Evolutionary conservation across 345 rosid genomes (phyloP).

Genomic region (Salix brachista): DNA sequence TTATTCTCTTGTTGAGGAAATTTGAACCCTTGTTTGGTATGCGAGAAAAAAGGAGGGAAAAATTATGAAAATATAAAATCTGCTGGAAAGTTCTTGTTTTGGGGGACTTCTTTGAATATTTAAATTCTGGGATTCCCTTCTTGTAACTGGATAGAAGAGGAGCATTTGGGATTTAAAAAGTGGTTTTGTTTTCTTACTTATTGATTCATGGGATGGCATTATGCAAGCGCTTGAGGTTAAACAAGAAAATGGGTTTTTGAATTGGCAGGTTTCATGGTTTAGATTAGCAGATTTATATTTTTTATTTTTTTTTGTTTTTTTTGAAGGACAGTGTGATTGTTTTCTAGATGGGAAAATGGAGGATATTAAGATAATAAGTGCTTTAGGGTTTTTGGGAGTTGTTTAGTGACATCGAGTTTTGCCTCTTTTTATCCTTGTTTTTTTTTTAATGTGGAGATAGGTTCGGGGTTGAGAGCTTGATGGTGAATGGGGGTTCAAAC

Average conservation of each 20-base stretch:
- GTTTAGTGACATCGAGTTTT: neutral
- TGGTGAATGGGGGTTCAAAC: slow-evolving; percentile 60
- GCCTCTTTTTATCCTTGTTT: neutral
- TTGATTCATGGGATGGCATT: too few species aligned
- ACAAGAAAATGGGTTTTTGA: too few species aligned
- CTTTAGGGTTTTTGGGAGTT: neutral
- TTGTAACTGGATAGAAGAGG: too few species aligned
- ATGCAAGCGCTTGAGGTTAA: too few species aligned
- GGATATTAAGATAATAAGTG: neutral
- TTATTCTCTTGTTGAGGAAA: neutral
- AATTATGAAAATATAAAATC: neutral
- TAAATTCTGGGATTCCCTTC: too few species aligned
- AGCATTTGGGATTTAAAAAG: too few species aligned
- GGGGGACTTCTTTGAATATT: too few species aligned
- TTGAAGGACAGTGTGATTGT: neutral
- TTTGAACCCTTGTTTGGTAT: neutral
- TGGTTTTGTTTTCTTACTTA: too few species aligned
- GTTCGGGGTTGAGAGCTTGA: neutral
- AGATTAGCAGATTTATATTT: too few species aligned
- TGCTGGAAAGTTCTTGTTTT: too few species aligned
- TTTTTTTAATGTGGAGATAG: neutral
- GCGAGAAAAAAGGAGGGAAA: neutral
- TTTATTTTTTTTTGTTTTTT: neutral
- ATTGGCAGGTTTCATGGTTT: too few species aligned
- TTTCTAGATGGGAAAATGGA: neutral